Evolutionary conservation across 371 early-diverging fungal species (phyloP), one percentile per base, ranked within the genome.

Genomic region (Mortierella sp.): DNA sequence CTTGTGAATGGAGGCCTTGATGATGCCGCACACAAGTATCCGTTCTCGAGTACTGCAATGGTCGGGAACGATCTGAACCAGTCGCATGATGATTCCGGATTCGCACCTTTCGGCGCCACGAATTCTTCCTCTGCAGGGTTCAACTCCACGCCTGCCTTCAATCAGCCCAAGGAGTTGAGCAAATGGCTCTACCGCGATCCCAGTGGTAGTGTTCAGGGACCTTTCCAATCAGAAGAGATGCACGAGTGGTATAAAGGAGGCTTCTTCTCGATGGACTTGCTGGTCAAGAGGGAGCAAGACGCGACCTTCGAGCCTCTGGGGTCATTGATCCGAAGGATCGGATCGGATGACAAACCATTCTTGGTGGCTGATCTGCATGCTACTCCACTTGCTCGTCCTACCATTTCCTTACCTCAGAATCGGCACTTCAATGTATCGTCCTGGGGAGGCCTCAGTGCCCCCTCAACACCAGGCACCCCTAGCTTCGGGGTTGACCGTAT

Each of bases 201-300:
- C 3, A 87, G 86, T 61, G 93, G 93, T 14, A 80, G 80, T 31
- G 70, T 86, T 37, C 87, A 87, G 67, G 90, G 91, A 3, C 95
- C 95, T 7, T 95, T 95, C 66, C 83, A 87, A 14, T 89, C 91
- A 9, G 81, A 86, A 9, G 91, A 92, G 42, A 95, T 95, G 95
- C 92, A 93, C 53, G 93, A 93, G 56, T 95, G 95, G 95, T 93
- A 86, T 73, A 86, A 87, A 43, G 91, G 86, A 12, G 94, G 94
- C 11, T 95, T 93, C 70, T 95, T 95, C 62, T 78, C 87, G 1
- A 78, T 84, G 17, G 87, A 87, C 30, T 80, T 95, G 21, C 82
- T 92, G 47, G 88, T 95, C 24, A 84, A 87, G 72, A 85, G 89
- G 31, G 94, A 92, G 43, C 92, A 91, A 30, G 90, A 92, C 24